phyloP scores from a whole-genome alignment of 148 eudicot species.

The Mesembryanthemum crystallinum region DNA sequence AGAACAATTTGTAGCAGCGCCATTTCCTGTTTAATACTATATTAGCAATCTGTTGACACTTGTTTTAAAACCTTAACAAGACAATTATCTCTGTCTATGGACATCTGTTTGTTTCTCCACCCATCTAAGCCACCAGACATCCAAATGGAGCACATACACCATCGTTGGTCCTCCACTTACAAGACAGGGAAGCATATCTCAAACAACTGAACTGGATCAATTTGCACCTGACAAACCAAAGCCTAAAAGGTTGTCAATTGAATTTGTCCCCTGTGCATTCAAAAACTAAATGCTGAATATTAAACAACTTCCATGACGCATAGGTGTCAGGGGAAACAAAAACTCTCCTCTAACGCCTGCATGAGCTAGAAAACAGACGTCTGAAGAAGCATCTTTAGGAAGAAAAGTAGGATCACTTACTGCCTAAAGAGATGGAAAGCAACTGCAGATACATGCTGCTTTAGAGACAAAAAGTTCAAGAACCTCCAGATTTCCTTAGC shows the following conservation, averaged over 20 bases:
- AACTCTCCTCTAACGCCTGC: neutral
- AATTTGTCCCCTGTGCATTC: neutral
- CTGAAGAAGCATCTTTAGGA: neutral
- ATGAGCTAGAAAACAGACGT: neutral
- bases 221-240: neutral
- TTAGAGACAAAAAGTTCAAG: neutral
- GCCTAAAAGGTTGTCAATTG: neutral
- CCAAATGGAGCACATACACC: neutral
- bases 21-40: too few species aligned
- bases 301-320: too few species aligned
- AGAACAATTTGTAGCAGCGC: too few species aligned
- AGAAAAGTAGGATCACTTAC: neutral
- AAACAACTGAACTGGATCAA: neutral
- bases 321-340: neutral
- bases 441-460: neutral
- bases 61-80: too few species aligned
- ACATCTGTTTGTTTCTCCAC: too few species aligned
- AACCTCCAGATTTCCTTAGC: neutral
- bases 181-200: too few species aligned
- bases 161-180: neutral
- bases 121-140: neutral
- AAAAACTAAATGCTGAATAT: too few species aligned
- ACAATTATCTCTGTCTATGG: too few species aligned
- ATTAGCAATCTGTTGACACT: too few species aligned
- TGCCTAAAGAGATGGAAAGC: neutral